phyloP scores from a whole-genome alignment of 805 yeast genomes.

The Saccharomyces jurei region DNA sequence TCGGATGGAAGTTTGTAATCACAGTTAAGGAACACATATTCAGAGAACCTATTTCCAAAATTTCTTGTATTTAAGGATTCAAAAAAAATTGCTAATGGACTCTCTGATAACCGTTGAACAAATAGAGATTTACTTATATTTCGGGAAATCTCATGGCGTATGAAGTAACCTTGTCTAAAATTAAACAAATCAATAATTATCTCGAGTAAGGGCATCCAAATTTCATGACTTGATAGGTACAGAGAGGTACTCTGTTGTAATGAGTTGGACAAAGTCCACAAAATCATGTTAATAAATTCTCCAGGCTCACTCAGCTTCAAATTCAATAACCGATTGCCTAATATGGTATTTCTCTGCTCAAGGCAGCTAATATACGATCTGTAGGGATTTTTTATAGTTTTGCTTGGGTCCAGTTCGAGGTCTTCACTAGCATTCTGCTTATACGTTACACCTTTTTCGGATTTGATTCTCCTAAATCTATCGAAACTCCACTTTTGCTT shows the following conservation, averaged over 20 bases:
- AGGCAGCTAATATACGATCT: slow-evolving; percentile 20
- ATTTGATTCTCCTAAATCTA: slow-evolving; percentile 10
- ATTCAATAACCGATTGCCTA: slow-evolving; percentile 18
- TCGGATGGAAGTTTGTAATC: slow-evolving; percentile 1
- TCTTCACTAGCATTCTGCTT: not conserved
- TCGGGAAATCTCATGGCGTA: slow-evolving; percentile 11
- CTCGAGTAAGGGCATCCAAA: slow-evolving; percentile 23
- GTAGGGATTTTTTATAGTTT: slow-evolving; percentile 10
- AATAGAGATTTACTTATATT: not conserved
- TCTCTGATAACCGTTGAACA: slow-evolving; percentile 12
- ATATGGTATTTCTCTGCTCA: slow-evolving; percentile 12
- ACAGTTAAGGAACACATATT: slow-evolving; percentile 16
- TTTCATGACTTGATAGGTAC: slow-evolving; percentile 14
- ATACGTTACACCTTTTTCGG: slow-evolving; percentile 2
- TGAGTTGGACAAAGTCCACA: slow-evolving; percentile 23
- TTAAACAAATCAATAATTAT: slow-evolving; percentile 17
- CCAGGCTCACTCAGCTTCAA: slow-evolving; percentile 14
- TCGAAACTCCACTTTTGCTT: slow-evolving; percentile 1
- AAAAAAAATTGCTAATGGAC: slow-evolving; percentile 18
- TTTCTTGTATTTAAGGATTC: slow-evolving; percentile 10
- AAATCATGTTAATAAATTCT: slow-evolving; percentile 20
- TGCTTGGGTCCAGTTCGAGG: not conserved
- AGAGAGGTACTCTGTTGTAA: slow-evolving; percentile 7
- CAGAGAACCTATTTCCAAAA: slow-evolving; percentile 12
- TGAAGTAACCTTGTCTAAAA: slow-evolving; percentile 21